phyloP scores from a whole-genome alignment of 2,329 filamentous ascomycete genomes.

The Dactylellina leptospora region DNA sequence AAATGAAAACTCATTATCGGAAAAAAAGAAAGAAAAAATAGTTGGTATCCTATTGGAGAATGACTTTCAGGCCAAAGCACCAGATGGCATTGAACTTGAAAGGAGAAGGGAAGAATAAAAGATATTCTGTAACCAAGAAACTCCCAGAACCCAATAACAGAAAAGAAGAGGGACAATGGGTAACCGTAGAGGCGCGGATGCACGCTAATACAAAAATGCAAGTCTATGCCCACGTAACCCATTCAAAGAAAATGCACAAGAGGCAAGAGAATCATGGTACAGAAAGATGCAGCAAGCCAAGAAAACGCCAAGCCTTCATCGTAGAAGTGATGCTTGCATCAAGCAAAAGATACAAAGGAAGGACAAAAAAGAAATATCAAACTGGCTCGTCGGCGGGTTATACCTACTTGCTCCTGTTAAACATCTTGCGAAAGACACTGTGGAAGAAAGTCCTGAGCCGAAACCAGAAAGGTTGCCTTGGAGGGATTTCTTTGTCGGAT shows the following conservation, averaged over 20 bases:
- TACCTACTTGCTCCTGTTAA: constrained; percentile 32
- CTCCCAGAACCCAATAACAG: constrained; percentile 13
- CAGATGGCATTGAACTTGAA: background rate
- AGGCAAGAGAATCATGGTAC: constrained; percentile 12
- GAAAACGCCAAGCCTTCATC: constrained; percentile 26
- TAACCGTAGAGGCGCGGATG: constrained; percentile 9
- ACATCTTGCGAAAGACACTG: constrained; percentile 21
- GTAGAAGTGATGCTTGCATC: constrained; percentile 7
- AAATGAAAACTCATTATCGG: too few relatives aligned
- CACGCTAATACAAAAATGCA: constrained; percentile 14
- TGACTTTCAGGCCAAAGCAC: background rate
- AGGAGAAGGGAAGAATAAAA: constrained; percentile 1
- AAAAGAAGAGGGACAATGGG: constrained; percentile 4
- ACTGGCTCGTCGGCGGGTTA: too few relatives aligned
- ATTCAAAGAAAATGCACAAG: constrained; percentile 6
- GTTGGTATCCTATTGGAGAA: too few relatives aligned
- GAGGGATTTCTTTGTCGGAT: background rate
- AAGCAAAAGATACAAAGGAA: background rate
- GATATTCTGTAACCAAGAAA: constrained; percentile 2
- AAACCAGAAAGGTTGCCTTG: constrained; percentile 23
- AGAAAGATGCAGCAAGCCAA: background rate
- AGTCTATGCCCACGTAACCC: constrained; percentile 12
- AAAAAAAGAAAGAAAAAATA: too few relatives aligned
- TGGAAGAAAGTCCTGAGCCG: constrained; percentile 23
- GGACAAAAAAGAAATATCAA: background rate